Conservation (phyloP, 2,329 filamentous ascomycete genomes). For the Xylariaceae sp. region DNA sequence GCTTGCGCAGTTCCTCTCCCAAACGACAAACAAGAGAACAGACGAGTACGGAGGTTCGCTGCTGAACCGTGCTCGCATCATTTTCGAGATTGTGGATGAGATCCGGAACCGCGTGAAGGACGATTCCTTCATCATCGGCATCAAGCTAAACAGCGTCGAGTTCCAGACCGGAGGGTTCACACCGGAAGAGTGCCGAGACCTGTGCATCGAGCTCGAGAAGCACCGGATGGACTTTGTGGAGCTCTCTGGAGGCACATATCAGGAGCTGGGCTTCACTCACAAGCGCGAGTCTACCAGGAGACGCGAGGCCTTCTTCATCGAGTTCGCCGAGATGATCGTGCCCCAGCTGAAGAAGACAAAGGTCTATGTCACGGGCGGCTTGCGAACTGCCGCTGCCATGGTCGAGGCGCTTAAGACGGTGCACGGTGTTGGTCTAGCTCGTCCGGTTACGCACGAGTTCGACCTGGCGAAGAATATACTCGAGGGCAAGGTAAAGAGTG, state of each 20-base stretch:
- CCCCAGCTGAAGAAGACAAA: constrained; percentile 43
- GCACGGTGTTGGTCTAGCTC: constrained; percentile 54
- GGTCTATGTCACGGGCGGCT: constrained; percentile 54
- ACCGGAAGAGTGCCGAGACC: constrained; percentile 28
- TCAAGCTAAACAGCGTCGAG: constrained; percentile 48
- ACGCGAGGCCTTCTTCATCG: constrained; percentile 63
- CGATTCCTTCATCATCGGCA: constrained; percentile 10
- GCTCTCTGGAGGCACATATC: constrained; percentile 58
- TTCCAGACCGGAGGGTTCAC: constrained; percentile 38
- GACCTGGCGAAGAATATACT: constrained; percentile 29
- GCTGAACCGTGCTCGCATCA: constrained; percentile 43
- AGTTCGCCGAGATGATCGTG: constrained; percentile 54
- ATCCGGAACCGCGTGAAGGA: constrained; percentile 27
- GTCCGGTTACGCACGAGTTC: constrained; percentile 32
- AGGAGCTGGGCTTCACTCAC: constrained; percentile 41
- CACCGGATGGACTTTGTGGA: constrained; percentile 62
- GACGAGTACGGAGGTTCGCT: constrained; percentile 53
- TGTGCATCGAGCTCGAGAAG: constrained; percentile 51
- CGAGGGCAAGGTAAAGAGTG: constrained; percentile 39
- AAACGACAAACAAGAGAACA: constrained; percentile 46
- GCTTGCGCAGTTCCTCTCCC: constrained; percentile 49
- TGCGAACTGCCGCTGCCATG: constrained; percentile 52
- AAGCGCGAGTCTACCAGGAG: constrained; percentile 39
- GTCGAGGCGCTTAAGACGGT: constrained; percentile 50
- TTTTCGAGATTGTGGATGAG: constrained; percentile 47